Percentiles rank a stretch among this genome's conserved stretches.
Evolutionary conservation across 2,329 filamentous ascomycete genomes (phyloP).

Genomic region (Fusarium sp.): DNA sequence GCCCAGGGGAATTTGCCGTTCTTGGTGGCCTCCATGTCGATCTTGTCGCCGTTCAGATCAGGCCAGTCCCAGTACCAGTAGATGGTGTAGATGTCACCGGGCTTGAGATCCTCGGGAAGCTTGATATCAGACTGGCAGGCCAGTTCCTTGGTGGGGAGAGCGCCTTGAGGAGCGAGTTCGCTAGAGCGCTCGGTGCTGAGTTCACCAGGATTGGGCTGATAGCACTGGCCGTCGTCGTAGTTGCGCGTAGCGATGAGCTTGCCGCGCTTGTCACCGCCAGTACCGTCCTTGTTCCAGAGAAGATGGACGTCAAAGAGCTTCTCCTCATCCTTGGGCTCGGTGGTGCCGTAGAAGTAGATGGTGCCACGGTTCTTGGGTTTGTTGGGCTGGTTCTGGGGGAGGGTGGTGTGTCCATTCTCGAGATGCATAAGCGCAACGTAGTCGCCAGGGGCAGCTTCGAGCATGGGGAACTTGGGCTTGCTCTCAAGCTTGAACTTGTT

Average conservation of each 20-base stretch:
- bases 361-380: slow-evolving; percentile 75
- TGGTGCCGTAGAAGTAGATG: slow-evolving; percentile 80
- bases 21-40: slow-evolving; percentile 54
- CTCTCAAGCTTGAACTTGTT: slow-evolving; percentile 51
- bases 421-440: slow-evolving; percentile 74
- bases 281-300: slow-evolving; percentile 81
- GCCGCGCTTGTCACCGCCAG: slow-evolving; percentile 82
- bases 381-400: slow-evolving; percentile 63
- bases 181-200: slow-evolving; percentile 70
- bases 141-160: slow-evolving; percentile 67
- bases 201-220: slow-evolving; percentile 73
- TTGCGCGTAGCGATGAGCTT: slow-evolving; percentile 79
- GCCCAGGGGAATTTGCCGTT: slow-evolving; percentile 57
- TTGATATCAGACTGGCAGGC: slow-evolving; percentile 85
- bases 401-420: slow-evolving; percentile 81
- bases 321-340: slow-evolving; percentile 63
- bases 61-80: slow-evolving; percentile 99
- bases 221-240: slow-evolving; percentile 93
- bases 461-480: slow-evolving; percentile 67
- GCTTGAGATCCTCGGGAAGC: slow-evolving; percentile 73
- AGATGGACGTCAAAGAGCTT: slow-evolving; percentile 74
- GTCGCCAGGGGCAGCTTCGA: slow-evolving; percentile 70
- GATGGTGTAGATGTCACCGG: slow-evolving; percentile 76
- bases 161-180: slow-evolving; percentile 64
- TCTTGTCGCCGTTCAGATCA: slow-evolving; percentile 60